Conservation (phyloP, 202 grass and related monocot genomes). For the Miscanthus sacchariflorus region DNA sequence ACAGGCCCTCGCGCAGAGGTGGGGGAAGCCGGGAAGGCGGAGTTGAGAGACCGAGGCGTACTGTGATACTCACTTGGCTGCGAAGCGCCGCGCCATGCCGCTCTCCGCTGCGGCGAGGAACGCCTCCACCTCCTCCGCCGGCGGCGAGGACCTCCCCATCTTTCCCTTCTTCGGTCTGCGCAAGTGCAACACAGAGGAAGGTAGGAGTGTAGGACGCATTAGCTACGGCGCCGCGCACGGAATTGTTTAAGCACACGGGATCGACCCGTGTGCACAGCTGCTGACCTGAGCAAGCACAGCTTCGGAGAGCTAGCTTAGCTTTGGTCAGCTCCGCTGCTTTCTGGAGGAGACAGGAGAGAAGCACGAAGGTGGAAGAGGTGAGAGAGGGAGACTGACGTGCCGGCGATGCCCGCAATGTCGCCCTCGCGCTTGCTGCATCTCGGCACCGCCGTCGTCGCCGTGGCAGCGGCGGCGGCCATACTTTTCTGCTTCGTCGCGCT, state of each 20-base stretch:
- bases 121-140: conserved; percentile 62
- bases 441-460: conserved; percentile 19
- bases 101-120: conserved; percentile 64
- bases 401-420: conserved; percentile 29
- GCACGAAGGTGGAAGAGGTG: not conserved
- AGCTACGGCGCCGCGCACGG: not conserved
- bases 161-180: conserved; percentile 38
- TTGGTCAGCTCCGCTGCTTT: not conserved
- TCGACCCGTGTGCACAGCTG: not conserved
- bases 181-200: not conserved
- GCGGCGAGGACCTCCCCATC: conserved; percentile 41
- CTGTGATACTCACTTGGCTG: conserved; percentile 53
- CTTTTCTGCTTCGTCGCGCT: not conserved
- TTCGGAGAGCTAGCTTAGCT: not conserved
- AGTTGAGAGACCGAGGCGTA: not conserved
- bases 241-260: not conserved
- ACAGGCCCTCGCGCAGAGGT: too few species aligned
- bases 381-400: conserved; percentile 32
- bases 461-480: conserved; percentile 45
- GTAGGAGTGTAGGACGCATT: not conserved
- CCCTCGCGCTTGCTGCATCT: conserved; percentile 42
- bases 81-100: conserved; percentile 52
- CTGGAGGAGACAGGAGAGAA: too few species aligned
- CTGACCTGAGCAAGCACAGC: not conserved
- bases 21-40: not conserved